Evolutionary conservation across 2,329 filamentous ascomycete species (phyloP).

Genomic region (Neoascochyta sp.): DNA sequence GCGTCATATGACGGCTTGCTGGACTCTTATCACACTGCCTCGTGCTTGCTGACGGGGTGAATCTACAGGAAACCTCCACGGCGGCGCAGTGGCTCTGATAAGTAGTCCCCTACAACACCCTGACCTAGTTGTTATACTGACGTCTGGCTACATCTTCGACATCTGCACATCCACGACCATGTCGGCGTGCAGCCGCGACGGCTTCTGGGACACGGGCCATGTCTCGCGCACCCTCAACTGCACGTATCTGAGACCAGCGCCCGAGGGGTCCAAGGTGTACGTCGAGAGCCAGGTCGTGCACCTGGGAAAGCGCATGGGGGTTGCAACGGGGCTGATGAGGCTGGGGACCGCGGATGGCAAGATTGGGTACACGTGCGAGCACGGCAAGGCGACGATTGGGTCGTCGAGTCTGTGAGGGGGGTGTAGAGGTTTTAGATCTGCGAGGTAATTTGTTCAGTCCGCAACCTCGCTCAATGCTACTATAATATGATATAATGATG

Average conservation of each 20-base stretch:
- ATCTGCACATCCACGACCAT: slow-evolving; percentile 48
- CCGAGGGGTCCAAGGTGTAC: slow-evolving; percentile 39
- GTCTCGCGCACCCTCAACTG: slow-evolving; percentile 43
- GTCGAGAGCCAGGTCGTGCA: slow-evolving; percentile 46
- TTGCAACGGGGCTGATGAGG: slow-evolving; percentile 42
- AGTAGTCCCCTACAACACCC: too few relatives aligned
- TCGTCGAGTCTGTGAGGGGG: slow-evolving; percentile 15
- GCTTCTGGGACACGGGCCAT: slow-evolving; percentile 45
- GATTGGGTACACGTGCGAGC: slow-evolving; percentile 40
- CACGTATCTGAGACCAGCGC: slow-evolving; percentile 44
- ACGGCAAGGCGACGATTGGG: slow-evolving; percentile 34
- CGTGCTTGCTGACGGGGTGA: background rate
- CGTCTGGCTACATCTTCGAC: too few relatives aligned
- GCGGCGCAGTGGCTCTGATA: slow-evolving; percentile 52
- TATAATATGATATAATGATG: too few relatives aligned
- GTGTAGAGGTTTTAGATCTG: background rate
- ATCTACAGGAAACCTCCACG: slow-evolving; percentile 51
- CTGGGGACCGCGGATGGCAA: slow-evolving; percentile 35
- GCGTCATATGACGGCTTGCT: too few relatives aligned
- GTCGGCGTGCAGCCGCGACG: slow-evolving; percentile 24
- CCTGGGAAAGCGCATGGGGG: slow-evolving; percentile 42
- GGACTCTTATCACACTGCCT: background rate
- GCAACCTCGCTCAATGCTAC: too few relatives aligned
- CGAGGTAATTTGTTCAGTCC: too few relatives aligned
- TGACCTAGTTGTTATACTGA: too few relatives aligned